These are phyloP conservation scores for Chaetomium sp. DNA, from an alignment of 2,329 filamentous ascomycete species.

Conservation along the genomic window DNA sequence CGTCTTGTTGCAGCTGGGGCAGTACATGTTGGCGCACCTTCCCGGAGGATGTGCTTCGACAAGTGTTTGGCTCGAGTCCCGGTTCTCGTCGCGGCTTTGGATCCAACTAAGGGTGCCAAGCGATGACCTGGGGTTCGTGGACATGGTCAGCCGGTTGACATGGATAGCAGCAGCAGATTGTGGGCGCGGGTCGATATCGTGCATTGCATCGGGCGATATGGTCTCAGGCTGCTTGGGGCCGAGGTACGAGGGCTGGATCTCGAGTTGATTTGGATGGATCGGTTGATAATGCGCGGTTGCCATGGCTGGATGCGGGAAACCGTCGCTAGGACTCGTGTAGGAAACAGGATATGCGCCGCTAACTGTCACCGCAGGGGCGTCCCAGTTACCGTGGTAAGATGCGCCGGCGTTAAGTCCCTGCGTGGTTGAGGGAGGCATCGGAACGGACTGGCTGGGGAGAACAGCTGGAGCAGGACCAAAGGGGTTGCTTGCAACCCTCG, in stretches of 20 bases:
- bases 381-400: constrained; percentile 16
- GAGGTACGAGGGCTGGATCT: constrained; percentile 11
- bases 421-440: constrained; percentile 7
- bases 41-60: constrained; percentile 22
- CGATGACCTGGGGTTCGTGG: constrained; percentile 18
- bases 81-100: constrained; percentile 23
- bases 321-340: constrained; percentile 15
- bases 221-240: constrained; percentile 9
- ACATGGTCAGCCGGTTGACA: constrained; percentile 14
- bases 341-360: constrained; percentile 15
- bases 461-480: constrained; percentile 11
- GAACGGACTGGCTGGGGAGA: constrained; percentile 16
- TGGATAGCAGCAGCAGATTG: constrained; percentile 16
- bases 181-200: constrained; percentile 12
- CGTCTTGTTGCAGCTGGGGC: constrained; percentile 23
- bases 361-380: constrained; percentile 12
- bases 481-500: background rate
- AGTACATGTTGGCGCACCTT: constrained; percentile 19
- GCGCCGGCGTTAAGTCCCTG: constrained; percentile 7
- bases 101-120: constrained; percentile 13
- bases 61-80: constrained; percentile 22
- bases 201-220: constrained; percentile 10
- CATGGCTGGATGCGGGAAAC: constrained; percentile 15
- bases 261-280: constrained; percentile 10
- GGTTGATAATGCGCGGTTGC: constrained; percentile 14